Base-by-base conservation (phyloP, 495 filamentous ascomycete species). In the Daldinia bambusicola region DNA sequence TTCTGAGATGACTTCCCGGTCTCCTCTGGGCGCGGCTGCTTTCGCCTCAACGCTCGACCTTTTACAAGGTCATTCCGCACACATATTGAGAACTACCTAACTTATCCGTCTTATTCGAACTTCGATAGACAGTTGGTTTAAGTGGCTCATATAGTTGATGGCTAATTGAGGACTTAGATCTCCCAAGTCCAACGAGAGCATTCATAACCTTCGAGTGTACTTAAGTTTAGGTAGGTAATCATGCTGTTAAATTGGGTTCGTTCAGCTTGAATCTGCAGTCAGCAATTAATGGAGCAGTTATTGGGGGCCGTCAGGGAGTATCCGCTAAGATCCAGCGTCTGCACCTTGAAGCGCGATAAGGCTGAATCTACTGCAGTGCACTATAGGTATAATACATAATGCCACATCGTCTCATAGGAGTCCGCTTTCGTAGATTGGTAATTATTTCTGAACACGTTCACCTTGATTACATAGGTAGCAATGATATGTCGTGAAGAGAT, bases 361-460 rank as follows among this genome's bases (percentile, higher is more conserved):
- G 43, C 43, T 48, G 43, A 48, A 48, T 48, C 41, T 45, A 7
- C 32, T 34, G n/a, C n/a, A n/a, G n/a, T n/a, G n/a, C n/a, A n/a
- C n/a, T n/a, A n/a, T n/a, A n/a, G n/a, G n/a, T n/a, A n/a, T n/a
- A n/a, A n/a, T n/a, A n/a, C n/a, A n/a, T n/a, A n/a, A n/a, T n/a
- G n/a, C n/a, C n/a, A 34, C 7, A 34, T 7, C 32, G 32, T 34
- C 32, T 3, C 32, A 34, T 34, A 34, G 32, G 7, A 34, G 7
- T 4, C 32, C 7, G 32, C n/a, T n/a, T n/a, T n/a, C 4, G 7
- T 34, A 34, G 32, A 34, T 34, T 34, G 7, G 32, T 34, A 34
- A 34, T 3, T 34, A 34, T 34, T 34, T 34, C 32, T 34, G 32
- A 34, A 34, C 4, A 34, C 32, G 32, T 7, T 34, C 32, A 34